Base-by-base conservation (phyloP, 805 yeast species). In the Jamesozyma piceae region DNA sequence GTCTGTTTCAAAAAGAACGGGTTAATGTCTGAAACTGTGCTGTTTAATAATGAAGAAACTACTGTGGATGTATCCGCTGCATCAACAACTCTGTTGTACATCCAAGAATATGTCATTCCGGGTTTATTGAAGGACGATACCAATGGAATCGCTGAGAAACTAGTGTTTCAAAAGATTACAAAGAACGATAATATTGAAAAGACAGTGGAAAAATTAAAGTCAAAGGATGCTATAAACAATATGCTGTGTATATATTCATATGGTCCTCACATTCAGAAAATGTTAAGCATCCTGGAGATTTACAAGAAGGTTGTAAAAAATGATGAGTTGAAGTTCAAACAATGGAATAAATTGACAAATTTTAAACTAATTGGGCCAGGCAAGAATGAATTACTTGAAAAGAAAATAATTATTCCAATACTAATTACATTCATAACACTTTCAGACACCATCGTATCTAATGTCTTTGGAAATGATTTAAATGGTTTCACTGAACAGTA, bases 181-280 rank as follows among this genome's bases (percentile, higher is more conserved):
- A 56, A 54, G 38, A 55, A 55, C 43, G 50, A 50, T 21, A 53
- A 43, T 20, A 56, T 57, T 15, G 49, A 51, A 26, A 41, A 45
- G 19, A 36, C 41, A n/a, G 47, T 55, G 5, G 49, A 52, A 2
- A 49, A 43, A 31, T 36, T 58, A 15, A 37, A 40, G n/a, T 32
- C 28, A 5, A 15, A 18, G 13, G 34, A 36, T 24, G 20, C 21
- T 4, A 8, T n/a, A 3, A 21, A 28, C 14, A 24, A 35, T 19
- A 17, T 41, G 1, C 15, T 45, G 4, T 52, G 55, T 37, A 15
- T 57, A 13, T 55, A 44, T 37, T 47, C 59, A 1, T 57, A 54
- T 39, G 63, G 63, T 6, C 47, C 52, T 20, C 61, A 58, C 40
- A 43, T 58, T 18, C 61, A 55, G 35, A 54, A 54, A 41, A 41